phyloP scores from a whole-genome alignment of 345 rosid species.

The Bruguiera sexangula region DNA sequence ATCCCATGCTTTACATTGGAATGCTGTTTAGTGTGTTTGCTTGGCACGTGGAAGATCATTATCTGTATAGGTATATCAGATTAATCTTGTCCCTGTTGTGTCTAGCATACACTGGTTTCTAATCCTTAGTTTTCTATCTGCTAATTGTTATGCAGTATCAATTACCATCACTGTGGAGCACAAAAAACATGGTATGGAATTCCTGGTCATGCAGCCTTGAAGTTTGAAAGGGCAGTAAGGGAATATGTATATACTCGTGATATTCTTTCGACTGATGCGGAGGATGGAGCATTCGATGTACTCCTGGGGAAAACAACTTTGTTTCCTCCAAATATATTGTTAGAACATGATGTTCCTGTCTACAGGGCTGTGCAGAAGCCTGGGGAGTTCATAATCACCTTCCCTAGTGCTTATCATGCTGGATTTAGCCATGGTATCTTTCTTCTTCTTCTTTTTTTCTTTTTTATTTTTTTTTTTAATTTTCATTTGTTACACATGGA shows the following conservation, averaged over 20 bases:
- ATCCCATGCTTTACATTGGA: slow-evolving; percentile 99
- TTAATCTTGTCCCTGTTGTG: background rate
- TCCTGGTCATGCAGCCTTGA: slow-evolving; percentile 91
- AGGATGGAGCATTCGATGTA: slow-evolving; percentile 97
- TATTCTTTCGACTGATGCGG: slow-evolving; percentile 70
- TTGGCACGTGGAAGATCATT: slow-evolving; percentile 99
- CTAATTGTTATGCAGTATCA: slow-evolving; percentile 54
- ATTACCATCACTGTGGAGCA: slow-evolving; percentile 99
- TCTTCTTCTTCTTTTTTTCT: background rate
- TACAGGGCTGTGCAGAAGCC: slow-evolving; percentile 98
- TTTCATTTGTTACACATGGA: background rate
- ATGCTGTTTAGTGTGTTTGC: slow-evolving; percentile 99
- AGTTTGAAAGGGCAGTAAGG: slow-evolving; percentile 86
- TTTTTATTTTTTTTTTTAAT: background rate
- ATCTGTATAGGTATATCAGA: slow-evolving; percentile 72
- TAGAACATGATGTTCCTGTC: slow-evolving; percentile 83
- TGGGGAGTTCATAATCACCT: slow-evolving; percentile 87
- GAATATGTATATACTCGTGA: slow-evolving; percentile 77
- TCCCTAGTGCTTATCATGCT: slow-evolving; percentile 98
- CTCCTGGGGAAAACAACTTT: slow-evolving; percentile 95
- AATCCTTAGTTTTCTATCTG: slow-evolving; percentile 1
- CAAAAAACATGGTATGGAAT: slow-evolving; percentile 98
- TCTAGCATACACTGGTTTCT: background rate
- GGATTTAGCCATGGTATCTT: slow-evolving; percentile 95
- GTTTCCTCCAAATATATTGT: slow-evolving; percentile 86